phyloP scores from a whole-genome alignment of 257 asterid genomes.

The Leptodermis oblonga region DNA sequence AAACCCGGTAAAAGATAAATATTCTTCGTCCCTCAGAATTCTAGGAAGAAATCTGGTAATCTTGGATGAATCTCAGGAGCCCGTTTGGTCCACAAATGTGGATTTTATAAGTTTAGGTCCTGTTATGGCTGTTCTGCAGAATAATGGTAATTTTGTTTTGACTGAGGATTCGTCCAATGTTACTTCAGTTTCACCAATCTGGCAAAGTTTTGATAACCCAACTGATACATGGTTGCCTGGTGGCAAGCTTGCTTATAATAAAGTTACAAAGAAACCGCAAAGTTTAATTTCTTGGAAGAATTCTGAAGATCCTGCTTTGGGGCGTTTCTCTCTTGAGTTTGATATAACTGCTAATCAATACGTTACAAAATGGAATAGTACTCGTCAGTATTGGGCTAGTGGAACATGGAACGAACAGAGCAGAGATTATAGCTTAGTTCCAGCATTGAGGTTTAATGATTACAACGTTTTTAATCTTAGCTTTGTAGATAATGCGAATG shows the following conservation, averaged over 20 bases:
- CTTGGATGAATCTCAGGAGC: constrained; percentile 26
- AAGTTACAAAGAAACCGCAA: constrained; percentile 30
- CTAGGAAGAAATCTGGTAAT: constrained; percentile 31
- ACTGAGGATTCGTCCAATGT: constrained; percentile 21
- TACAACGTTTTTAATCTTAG: constrained; percentile 28
- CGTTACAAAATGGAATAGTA: constrained; percentile 46
- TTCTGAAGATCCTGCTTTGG: constrained; percentile 65
- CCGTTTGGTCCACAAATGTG: constrained; percentile 52
- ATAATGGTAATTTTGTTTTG: constrained; percentile 60
- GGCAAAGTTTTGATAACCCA: constrained; percentile 77
- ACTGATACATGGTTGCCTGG: too few species aligned
- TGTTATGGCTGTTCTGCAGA: constrained; percentile 47
- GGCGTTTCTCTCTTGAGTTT: constrained; percentile 58
- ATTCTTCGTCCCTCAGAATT: constrained; percentile 23
- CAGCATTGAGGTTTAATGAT: constrained; percentile 31
- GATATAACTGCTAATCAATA: constrained; percentile 36
- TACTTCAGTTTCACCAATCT: constrained; percentile 21
- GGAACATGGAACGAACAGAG: constrained; percentile 57
- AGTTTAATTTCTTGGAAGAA: constrained; percentile 73
- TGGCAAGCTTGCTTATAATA: too few species aligned
- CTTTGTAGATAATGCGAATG: constrained; percentile 24
- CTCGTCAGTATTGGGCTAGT: constrained; percentile 49
- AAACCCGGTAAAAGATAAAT: constrained; percentile 24
- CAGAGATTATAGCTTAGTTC: constrained; percentile 44
- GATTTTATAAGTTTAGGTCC: constrained; percentile 25